phyloP scores from a whole-genome alignment of 2,329 filamentous ascomycete genomes.

The Tolypocladium amazonense region DNA sequence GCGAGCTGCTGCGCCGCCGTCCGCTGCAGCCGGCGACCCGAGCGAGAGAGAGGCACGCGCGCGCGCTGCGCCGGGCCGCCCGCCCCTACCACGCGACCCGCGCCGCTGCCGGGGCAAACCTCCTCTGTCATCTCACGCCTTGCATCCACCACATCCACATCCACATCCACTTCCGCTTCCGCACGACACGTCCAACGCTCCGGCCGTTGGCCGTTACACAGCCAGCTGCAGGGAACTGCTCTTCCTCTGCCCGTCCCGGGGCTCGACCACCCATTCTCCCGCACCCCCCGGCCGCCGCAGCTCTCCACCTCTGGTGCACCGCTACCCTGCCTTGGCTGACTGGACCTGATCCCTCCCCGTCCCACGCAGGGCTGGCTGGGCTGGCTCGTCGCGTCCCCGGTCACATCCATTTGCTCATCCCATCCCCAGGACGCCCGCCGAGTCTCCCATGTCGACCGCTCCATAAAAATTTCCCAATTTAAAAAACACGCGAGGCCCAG shows the following conservation, averaged over 20 bases:
- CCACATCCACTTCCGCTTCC: not conserved
- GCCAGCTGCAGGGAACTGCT: not conserved
- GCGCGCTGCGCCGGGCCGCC: too few species aligned
- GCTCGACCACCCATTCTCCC: not conserved
- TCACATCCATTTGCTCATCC: not conserved
- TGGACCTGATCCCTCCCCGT: not conserved
- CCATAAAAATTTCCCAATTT: constrained; percentile 27
- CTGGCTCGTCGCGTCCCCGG: not conserved
- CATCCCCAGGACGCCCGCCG: constrained; percentile 1
- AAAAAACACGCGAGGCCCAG: constrained; percentile 7
- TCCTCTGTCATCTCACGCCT: not conserved
- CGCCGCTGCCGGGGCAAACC: not conserved
- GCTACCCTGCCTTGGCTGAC: not conserved
- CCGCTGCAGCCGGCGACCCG: too few species aligned
- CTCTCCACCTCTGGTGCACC: not conserved
- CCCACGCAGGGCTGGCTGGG: not conserved
- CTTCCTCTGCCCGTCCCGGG: not conserved
- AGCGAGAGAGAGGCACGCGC: too few species aligned
- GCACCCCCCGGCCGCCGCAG: not conserved
- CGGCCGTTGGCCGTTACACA: not conserved
- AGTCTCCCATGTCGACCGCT: constrained; percentile 18
- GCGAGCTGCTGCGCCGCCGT: not conserved
- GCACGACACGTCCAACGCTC: not conserved
- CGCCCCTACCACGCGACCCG: not conserved
- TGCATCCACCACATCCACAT: not conserved